Evolutionary conservation across 1,139 yeast genomes (phyloP).

Genomic region (Pichia sp.): DNA sequence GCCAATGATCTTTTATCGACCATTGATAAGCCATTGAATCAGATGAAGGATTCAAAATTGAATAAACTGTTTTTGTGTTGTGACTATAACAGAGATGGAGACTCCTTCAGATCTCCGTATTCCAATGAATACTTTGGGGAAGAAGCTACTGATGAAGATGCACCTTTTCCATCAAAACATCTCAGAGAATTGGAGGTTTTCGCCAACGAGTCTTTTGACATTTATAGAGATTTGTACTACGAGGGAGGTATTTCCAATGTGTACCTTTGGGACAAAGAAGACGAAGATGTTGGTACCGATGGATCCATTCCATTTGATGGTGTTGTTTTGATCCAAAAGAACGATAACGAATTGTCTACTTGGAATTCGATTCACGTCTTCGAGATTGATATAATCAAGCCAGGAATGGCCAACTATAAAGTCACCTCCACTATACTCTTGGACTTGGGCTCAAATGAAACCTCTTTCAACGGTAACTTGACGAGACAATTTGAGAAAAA

Average conservation of each 20-base stretch:
- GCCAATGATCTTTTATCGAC: constrained; percentile 85
- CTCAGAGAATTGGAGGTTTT: constrained; percentile 69
- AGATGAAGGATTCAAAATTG: constrained; percentile 45
- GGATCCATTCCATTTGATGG: constrained; percentile 69
- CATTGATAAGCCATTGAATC: constrained; percentile 75
- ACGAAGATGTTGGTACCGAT: constrained; percentile 35
- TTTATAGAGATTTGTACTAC: constrained; percentile 87
- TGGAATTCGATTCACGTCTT: constrained; percentile 55
- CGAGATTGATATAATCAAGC: constrained; percentile 52
- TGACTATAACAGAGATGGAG: constrained; percentile 94
- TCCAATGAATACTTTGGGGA: constrained; percentile 49
- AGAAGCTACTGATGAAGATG: constrained; percentile 48
- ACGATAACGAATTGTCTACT: constrained; percentile 28
- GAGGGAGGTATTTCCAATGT: constrained; percentile 90
- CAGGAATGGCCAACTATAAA: constrained; percentile 46
- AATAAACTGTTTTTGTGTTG: constrained; percentile 76
- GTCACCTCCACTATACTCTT: constrained; percentile 85
- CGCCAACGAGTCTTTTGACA: constrained; percentile 88
- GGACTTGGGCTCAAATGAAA: constrained; percentile 34
- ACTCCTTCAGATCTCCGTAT: constrained; percentile 90
- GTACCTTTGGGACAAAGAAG: constrained; percentile 84
- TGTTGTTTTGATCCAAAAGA: constrained; percentile 77
- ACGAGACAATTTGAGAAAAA: constrained; percentile 68
- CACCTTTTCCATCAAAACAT: constrained; percentile 62
- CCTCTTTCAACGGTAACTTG: constrained; percentile 67